Evolutionary conservation across 352 stramenopile species (phyloP).

Genomic region (Pseudoperonospora humuli): DNA sequence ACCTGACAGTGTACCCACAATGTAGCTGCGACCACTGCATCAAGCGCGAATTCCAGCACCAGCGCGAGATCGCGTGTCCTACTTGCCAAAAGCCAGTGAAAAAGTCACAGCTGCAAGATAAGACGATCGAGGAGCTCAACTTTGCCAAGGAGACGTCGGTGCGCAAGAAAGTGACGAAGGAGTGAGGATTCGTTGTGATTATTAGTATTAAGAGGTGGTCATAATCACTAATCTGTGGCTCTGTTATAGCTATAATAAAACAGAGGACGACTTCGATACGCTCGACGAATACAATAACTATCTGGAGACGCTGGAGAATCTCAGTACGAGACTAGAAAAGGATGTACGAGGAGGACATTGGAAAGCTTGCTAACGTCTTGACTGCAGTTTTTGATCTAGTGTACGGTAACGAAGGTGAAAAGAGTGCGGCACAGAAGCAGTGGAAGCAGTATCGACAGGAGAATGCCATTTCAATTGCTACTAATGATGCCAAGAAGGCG

Average conservation of each 20-base stretch:
- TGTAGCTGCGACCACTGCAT: constrained; percentile 79
- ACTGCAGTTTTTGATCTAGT: constrained; percentile 76
- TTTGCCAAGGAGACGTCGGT: constrained; percentile 82
- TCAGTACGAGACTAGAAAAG: constrained; percentile 37
- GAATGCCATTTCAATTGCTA: constrained; percentile 75
- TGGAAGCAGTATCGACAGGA: constrained; percentile 83
- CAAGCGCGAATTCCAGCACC: constrained; percentile 83
- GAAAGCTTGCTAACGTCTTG: constrained; percentile 5
- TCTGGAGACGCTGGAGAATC: constrained; percentile 75
- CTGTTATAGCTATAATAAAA: constrained; percentile 76
- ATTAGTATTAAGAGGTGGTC: constrained; percentile 7
- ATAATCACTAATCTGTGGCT: neutral
- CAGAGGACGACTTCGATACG: constrained; percentile 82
- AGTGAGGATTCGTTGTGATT: constrained; percentile 26
- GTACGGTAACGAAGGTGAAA: constrained; percentile 67
- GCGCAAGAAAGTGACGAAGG: constrained; percentile 83
- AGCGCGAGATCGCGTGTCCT: constrained; percentile 78
- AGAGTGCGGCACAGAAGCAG: constrained; percentile 64
- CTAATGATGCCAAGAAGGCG: constrained; percentile 80
- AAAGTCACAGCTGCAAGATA: constrained; percentile 85
- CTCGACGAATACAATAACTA: constrained; percentile 85
- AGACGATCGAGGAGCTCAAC: constrained; percentile 85
- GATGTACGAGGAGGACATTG: neutral
- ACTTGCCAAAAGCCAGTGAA: constrained; percentile 80
- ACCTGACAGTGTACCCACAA: constrained; percentile 1